Percentiles rank a stretch among this genome's conserved stretches.
phyloP scores from a whole-genome alignment of 805 yeast genomes.

The Naumovozyma dairenensis region DNA sequence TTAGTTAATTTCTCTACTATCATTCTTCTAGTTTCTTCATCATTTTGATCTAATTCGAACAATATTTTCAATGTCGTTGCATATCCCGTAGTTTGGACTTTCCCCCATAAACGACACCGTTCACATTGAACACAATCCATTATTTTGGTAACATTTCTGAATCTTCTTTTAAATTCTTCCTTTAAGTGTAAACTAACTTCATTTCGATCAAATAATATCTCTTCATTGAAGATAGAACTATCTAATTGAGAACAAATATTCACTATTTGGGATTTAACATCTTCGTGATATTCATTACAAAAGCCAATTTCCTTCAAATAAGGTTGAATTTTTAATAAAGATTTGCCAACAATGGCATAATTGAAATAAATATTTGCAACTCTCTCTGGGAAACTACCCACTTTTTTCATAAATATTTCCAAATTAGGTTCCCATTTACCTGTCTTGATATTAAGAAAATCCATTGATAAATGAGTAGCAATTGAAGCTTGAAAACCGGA shows the following conservation, averaged over 20 bases:
- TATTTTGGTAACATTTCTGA: conserved; percentile 77
- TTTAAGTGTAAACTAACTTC: conserved; percentile 43
- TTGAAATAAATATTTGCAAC: conserved; percentile 81
- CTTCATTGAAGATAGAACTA: conserved; percentile 38
- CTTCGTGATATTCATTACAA: conserved; percentile 34
- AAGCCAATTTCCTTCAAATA: conserved; percentile 41
- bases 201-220: conserved; percentile 37
- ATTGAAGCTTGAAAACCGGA: conserved; percentile 93
- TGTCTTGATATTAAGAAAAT: conserved; percentile 56
- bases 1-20: conserved; percentile 53
- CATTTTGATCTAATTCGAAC: conserved; percentile 53
- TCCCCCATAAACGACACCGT: conserved; percentile 95
- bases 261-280: conserved; percentile 35
- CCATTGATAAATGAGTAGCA: conserved; percentile 81
- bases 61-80: conserved; percentile 89
- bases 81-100: conserved; percentile 90
- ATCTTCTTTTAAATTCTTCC: conserved; percentile 73
- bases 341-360: conserved; percentile 73
- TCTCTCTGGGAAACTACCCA: conserved; percentile 84
- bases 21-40: conserved; percentile 32
- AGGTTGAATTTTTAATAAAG: conserved; percentile 56
- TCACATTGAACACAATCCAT: conserved; percentile 99
- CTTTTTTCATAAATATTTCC: conserved; percentile 71
- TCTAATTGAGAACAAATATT: conserved; percentile 28
- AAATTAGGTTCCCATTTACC: conserved; percentile 78